A percentile compares a stretch with the other conserved stretches of the same genome.
Evolutionary conservation across 2,329 filamentous ascomycete genomes (phyloP).

Genomic region (Kalaharituber pfeilii): DNA sequence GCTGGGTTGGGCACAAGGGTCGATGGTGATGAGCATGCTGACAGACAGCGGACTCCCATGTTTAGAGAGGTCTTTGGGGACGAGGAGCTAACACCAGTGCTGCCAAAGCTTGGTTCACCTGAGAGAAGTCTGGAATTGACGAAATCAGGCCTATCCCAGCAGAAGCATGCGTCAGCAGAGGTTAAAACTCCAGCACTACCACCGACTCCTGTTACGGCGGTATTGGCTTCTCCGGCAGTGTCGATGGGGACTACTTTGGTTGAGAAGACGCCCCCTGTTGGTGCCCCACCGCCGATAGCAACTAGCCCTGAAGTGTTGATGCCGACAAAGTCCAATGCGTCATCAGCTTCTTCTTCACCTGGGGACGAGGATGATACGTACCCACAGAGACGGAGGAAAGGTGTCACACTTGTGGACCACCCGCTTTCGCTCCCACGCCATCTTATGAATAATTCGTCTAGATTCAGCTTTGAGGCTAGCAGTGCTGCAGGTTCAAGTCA

Average conservation of each 20-base stretch:
- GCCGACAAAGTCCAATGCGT: not conserved
- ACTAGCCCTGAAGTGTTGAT: not conserved
- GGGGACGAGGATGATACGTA: not conserved
- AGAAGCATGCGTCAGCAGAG: slow-evolving; percentile 1
- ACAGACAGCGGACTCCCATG: slow-evolving; percentile 29
- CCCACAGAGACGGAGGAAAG: not conserved
- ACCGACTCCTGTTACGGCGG: slow-evolving; percentile 42
- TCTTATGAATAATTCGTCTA: slow-evolving; percentile 18
- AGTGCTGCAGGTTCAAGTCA: slow-evolving; percentile 51
- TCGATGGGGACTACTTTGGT: slow-evolving; percentile 2
- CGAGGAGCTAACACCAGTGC: slow-evolving; percentile 24
- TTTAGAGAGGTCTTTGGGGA: slow-evolving; percentile 41
- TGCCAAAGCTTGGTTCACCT: slow-evolving; percentile 17
- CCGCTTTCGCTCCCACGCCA: slow-evolving; percentile 31
- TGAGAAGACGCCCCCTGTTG: not conserved
- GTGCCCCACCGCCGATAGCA: not conserved
- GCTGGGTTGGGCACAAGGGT: not conserved
- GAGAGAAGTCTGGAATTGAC: not conserved
- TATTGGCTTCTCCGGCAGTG: not conserved
- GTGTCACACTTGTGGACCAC: slow-evolving; percentile 17
- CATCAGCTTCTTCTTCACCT: not conserved
- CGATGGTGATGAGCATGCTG: slow-evolving; percentile 2
- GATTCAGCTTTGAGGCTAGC: slow-evolving; percentile 36
- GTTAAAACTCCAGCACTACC: slow-evolving; percentile 2
- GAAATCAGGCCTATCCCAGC: not conserved